phyloP scores from a whole-genome alignment of 305 asterid genomes.

The Striga hermonthica region DNA sequence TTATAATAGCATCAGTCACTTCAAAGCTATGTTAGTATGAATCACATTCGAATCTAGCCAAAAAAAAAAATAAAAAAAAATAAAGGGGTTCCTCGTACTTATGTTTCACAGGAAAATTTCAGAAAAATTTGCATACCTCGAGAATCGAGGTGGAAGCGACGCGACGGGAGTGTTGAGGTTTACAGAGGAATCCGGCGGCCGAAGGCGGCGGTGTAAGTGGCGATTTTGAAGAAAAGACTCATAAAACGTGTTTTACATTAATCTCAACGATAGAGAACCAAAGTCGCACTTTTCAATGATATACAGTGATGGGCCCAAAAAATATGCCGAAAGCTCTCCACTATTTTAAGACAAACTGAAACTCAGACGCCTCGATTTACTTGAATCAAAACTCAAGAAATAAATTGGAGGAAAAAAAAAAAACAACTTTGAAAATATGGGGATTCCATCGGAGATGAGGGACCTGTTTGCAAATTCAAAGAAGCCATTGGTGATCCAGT shows the following conservation, averaged over 20 bases:
- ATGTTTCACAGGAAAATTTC: background rate
- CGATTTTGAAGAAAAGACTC: background rate
- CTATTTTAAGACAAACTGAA: too few species aligned
- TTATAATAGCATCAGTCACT: background rate
- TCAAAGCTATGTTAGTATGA: background rate
- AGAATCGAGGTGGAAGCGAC: slow-evolving; percentile 1
- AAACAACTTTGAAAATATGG: slow-evolving; percentile 29
- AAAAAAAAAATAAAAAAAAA: too few species aligned
- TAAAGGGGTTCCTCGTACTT: background rate
- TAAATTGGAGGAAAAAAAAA: background rate
- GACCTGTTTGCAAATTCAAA: slow-evolving; percentile 31
- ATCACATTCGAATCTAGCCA: background rate
- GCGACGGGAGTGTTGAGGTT: slow-evolving; percentile 1
- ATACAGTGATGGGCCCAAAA: background rate
- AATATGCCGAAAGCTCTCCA: background rate
- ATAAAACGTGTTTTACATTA: background rate
- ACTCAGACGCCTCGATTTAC: too few species aligned
- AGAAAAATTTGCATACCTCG: background rate
- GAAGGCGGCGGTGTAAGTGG: background rate
- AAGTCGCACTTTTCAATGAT: background rate
- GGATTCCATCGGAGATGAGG: slow-evolving; percentile 38
- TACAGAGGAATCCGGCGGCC: slow-evolving; percentile 1
- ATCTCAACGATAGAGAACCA: background rate
- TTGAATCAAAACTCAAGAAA: background rate
- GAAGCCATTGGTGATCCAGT: slow-evolving; percentile 48